Evolutionary conservation across 1,284 basidiomycete species (phyloP).

Genomic region (Sanghuangporus baumii): DNA sequence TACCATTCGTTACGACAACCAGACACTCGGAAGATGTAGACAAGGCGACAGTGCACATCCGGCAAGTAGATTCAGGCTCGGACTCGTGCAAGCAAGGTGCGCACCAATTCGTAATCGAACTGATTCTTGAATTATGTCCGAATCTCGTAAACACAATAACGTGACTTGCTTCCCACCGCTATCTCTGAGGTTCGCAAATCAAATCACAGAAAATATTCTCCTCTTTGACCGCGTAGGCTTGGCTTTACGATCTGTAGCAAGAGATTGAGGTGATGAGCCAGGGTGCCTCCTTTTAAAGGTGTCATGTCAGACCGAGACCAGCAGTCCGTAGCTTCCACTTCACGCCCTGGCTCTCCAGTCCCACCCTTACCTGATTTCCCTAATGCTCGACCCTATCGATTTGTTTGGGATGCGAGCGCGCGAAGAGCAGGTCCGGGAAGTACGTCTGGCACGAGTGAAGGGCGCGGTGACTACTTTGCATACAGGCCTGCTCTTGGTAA

Average conservation of each 20-base stretch:
- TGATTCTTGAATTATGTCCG: too few relatives aligned
- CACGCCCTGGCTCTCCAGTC: slow-evolving; percentile 45
- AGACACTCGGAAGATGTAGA: neutral
- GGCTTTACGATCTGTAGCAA: neutral
- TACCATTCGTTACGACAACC: too few relatives aligned
- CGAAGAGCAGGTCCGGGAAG: slow-evolving; percentile 55
- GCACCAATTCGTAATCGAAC: neutral
- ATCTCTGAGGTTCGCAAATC: neutral
- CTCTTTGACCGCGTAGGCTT: neutral
- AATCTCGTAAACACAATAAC: neutral
- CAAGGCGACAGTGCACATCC: neutral
- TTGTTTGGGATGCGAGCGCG: slow-evolving; percentile 59
- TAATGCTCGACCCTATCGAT: slow-evolving; percentile 52
- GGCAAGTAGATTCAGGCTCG: too few relatives aligned
- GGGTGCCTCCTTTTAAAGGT: neutral
- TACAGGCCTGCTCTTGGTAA: slow-evolving; percentile 36
- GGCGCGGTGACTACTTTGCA: slow-evolving; percentile 48
- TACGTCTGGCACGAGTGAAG: slow-evolving; percentile 56
- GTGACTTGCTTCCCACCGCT: neutral
- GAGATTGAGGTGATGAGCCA: neutral
- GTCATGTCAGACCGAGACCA: slow-evolving; percentile 32
- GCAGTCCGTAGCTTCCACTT: slow-evolving; percentile 31
- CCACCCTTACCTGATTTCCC: slow-evolving; percentile 37
- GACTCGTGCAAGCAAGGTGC: too few relatives aligned
- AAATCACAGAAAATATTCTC: neutral